phyloP scores from a whole-genome alignment of 345 rosid species.

The Eucalyptus pauciflora region DNA sequence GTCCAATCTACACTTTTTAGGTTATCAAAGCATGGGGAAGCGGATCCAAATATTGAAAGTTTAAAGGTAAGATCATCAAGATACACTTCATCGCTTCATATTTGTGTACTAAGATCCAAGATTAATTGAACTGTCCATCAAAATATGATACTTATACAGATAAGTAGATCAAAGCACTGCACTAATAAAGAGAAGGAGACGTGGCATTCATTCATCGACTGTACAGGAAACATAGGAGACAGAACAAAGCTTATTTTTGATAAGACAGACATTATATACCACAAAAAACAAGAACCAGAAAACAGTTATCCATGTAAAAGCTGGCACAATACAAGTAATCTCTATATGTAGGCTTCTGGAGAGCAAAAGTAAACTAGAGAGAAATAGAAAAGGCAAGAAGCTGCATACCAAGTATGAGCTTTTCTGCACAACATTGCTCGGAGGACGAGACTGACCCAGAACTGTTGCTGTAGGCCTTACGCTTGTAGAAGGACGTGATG shows the following conservation, averaged over 20 bases:
- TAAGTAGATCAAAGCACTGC: background rate
- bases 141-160: background rate
- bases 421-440: conserved; percentile 30
- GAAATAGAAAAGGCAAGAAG: background rate
- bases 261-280: background rate
- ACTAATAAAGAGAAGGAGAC: background rate
- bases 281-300: background rate
- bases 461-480: conserved; percentile 39
- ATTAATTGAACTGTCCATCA: background rate
- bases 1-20: background rate
- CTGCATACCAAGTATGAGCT: conserved; percentile 40
- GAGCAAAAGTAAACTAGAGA: background rate
- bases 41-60: background rate
- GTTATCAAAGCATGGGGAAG: background rate
- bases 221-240: background rate
- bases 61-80: background rate
- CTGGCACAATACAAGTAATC: background rate
- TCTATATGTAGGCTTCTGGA: background rate
- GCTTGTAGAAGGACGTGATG: conserved; percentile 37
- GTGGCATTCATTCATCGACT: background rate
- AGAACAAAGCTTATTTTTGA: background rate
- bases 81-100: background rate
- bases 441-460: conserved; percentile 37
- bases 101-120: background rate
- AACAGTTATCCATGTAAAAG: background rate